Evolutionary conservation across 768 basidiomycete genomes (phyloP).

Genomic region (Macrolepiota dolichaula): DNA sequence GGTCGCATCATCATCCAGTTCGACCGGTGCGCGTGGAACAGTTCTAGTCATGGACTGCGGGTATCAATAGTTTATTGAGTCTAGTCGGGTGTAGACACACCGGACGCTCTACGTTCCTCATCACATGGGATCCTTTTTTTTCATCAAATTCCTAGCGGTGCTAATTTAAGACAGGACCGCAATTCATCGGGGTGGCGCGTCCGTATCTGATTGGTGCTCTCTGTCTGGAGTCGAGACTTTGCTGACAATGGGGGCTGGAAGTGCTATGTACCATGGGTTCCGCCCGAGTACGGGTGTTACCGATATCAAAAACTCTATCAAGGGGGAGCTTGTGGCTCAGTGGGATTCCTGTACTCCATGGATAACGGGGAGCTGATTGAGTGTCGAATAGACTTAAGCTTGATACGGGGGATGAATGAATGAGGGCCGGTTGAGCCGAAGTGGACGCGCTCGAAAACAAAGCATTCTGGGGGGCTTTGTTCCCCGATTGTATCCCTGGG

Average conservation of each 20-base stretch:
- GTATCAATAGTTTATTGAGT: neutral
- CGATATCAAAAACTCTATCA: neutral
- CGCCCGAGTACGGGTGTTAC: neutral
- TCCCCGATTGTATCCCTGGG: neutral
- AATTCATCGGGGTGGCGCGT: neutral
- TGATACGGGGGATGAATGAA: neutral
- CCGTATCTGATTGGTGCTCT: neutral
- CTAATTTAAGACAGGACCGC: neutral
- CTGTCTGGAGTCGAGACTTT: neutral
- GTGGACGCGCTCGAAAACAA: too few relatives aligned
- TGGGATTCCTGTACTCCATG: neutral
- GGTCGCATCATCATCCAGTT: neutral
- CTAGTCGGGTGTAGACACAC: neutral
- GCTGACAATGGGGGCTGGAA: neutral
- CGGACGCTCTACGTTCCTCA: neutral
- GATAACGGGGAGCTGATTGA: neutral
- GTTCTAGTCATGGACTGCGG: neutral
- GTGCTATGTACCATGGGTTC: neutral
- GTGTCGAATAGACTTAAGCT: neutral
- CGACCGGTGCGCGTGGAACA: neutral
- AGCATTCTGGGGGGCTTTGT: neutral
- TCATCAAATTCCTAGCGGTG: neutral
- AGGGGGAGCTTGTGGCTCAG: too few relatives aligned
- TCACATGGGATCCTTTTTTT: neutral
- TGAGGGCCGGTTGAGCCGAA: too few relatives aligned